Percentiles rank a stretch among this genome's conserved stretches.
Conservation (phyloP, 768 basidiomycete species). For the Russula compacta region DNA sequence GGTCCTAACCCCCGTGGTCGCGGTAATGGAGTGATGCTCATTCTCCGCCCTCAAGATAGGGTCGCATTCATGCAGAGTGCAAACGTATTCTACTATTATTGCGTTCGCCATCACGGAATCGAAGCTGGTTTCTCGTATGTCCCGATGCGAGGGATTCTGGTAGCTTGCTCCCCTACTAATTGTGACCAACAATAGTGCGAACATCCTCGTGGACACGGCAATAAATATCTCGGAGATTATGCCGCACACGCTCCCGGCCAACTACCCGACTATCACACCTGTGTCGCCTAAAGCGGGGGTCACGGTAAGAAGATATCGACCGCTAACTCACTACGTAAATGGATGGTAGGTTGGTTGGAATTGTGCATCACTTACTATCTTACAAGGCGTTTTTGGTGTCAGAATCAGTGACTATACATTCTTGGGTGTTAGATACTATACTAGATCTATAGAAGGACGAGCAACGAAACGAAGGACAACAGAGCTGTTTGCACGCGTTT, state of each 20-base stretch:
- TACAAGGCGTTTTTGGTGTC: not conserved
- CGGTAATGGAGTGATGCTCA: conserved; percentile 23
- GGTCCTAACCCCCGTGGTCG: conserved; percentile 24
- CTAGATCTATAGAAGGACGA: not conserved
- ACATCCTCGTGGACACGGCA: conserved; percentile 8
- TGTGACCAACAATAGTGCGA: not conserved
- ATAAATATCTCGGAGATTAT: conserved; percentile 13
- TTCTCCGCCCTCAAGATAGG: conserved; percentile 34
- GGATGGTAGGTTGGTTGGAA: conserved; percentile 9
- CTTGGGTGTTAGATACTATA: not conserved
- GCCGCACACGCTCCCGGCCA: conserved; percentile 7
- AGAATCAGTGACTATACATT: not conserved
- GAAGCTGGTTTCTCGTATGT: conserved; percentile 41
- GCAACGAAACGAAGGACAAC: too few relatives aligned
- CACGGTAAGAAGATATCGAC: conserved; percentile 13
- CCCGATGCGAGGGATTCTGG: not conserved
- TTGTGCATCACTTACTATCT: not conserved
- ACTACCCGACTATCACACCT: conserved; percentile 11
- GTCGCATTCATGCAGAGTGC: conserved; percentile 42
- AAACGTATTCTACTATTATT: conserved; percentile 40
- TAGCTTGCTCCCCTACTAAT: not conserved
- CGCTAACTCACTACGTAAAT: conserved; percentile 9
- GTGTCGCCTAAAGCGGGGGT: conserved; percentile 1
- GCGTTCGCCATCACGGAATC: conserved; percentile 31
- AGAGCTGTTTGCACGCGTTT: too few relatives aligned